A percentile compares a stretch with the other conserved stretches of the same genome.
Evolutionary conservation across 352 stramenopile genomes (phyloP).

Genomic region (Phytophthora pisi): DNA sequence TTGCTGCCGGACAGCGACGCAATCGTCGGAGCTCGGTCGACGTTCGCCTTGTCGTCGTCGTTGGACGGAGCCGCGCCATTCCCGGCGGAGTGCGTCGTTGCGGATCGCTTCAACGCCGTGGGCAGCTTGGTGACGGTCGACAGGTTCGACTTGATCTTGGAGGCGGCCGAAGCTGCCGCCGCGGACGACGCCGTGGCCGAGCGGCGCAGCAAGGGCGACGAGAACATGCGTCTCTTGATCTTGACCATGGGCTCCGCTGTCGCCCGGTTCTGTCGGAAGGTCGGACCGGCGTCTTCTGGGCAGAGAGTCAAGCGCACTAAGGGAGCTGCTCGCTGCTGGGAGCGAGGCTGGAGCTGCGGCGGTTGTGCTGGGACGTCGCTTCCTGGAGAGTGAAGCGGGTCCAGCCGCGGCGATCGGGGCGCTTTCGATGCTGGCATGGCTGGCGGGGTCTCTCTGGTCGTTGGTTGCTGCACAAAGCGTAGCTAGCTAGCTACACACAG

Average conservation of each 20-base stretch:
- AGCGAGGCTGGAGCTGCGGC: not conserved
- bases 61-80: not conserved
- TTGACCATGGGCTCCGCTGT: slow-evolving; percentile 24
- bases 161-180: slow-evolving; percentile 36
- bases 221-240: slow-evolving; percentile 49
- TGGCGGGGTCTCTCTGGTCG: slow-evolving; percentile 1
- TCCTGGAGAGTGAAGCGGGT: slow-evolving; percentile 32
- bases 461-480: not conserved
- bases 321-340: slow-evolving; percentile 4
- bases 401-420: slow-evolving; percentile 16
- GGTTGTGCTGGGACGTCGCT: slow-evolving; percentile 6
- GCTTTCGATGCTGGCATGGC: slow-evolving; percentile 9
- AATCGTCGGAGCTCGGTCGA: slow-evolving; percentile 7
- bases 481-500: not conserved
- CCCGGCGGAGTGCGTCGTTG: not conserved
- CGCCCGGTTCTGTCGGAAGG: slow-evolving; percentile 9
- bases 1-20: slow-evolving; percentile 9
- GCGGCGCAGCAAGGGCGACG: slow-evolving; percentile 37
- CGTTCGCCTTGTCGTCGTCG: slow-evolving; percentile 14
- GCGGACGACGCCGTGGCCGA: slow-evolving; percentile 47
- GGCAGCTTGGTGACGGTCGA: slow-evolving; percentile 42
- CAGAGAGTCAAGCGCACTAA: slow-evolving; percentile 20
- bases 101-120: slow-evolving; percentile 30
- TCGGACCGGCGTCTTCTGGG: slow-evolving; percentile 16
- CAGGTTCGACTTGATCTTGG: slow-evolving; percentile 41